Evolutionary conservation across 257 asterid species (phyloP).

Genomic region (Nicotiana undulata): DNA sequence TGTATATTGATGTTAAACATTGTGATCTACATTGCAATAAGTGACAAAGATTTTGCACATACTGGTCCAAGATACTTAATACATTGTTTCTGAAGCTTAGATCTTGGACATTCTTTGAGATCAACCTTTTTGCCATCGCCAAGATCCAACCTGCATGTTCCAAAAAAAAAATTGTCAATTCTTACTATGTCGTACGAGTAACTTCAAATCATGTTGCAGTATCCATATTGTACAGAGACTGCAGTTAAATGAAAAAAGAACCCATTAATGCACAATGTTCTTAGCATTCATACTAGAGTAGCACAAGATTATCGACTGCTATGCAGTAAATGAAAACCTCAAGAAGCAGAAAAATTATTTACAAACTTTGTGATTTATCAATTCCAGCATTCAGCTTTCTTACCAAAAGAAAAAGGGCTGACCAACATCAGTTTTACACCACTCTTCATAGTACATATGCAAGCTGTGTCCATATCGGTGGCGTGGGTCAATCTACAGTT

Average conservation of each 20-base stretch:
- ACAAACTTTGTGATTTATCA: neutral
- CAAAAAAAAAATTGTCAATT: neutral
- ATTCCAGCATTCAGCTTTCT: slow-evolving; percentile 19
- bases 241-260: neutral
- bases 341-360: too few relatives aligned
- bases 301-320: neutral
- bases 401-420: slow-evolving; percentile 96
- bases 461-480: slow-evolving; percentile 94
- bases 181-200: neutral
- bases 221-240: neutral
- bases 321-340: neutral
- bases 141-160: slow-evolving; percentile 72
- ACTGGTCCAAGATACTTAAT: slow-evolving; percentile 96
- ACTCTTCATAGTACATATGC: slow-evolving; percentile 66
- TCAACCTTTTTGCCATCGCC: slow-evolving; percentile 91
- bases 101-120: slow-evolving; percentile 73
- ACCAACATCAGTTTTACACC: slow-evolving; percentile 75
- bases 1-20: neutral
- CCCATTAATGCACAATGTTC: neutral
- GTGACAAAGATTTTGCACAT: slow-evolving; percentile 26
- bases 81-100: slow-evolving; percentile 79
- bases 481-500: slow-evolving; percentile 75
- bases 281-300: neutral
- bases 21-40: neutral
- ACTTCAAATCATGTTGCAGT: neutral